Evolutionary conservation across 257 asterid species (phyloP).

Genomic region (Mitragyna speciosa): DNA sequence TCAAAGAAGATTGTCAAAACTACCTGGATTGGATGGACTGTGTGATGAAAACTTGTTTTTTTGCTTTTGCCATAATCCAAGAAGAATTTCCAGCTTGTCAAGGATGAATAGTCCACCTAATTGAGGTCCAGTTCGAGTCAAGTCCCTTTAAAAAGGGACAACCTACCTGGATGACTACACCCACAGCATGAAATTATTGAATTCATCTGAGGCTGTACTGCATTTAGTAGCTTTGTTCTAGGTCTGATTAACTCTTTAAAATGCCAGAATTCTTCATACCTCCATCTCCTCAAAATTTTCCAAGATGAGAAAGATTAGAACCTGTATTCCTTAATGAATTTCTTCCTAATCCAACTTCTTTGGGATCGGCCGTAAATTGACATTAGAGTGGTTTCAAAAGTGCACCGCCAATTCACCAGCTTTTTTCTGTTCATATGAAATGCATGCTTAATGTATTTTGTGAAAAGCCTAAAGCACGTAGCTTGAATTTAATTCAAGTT

Average conservation of each 20-base stretch:
- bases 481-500: background rate
- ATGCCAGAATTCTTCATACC: background rate
- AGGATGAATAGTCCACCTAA: slow-evolving; percentile 5
- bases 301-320: background rate
- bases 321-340: background rate
- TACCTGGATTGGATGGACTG: background rate
- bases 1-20: background rate
- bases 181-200: background rate
- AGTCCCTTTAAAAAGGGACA: slow-evolving; percentile 14
- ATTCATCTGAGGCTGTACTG: background rate
- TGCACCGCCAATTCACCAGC: background rate
- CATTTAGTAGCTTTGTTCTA: background rate
- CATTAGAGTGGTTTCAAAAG: background rate
- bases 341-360: background rate
- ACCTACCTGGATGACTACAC: slow-evolving; percentile 11
- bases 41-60: no score
- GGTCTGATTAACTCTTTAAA: no score
- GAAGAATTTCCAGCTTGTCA: background rate
- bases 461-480: background rate
- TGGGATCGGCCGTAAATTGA: background rate
- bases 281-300: background rate
- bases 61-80: background rate
- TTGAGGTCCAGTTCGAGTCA: slow-evolving; percentile 8
- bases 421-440: background rate
- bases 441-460: background rate